A percentile compares a stretch with the other conserved stretches of the same genome.
phyloP scores from a whole-genome alignment of 2,329 filamentous ascomycete genomes.

The Clonostachys byssicola region DNA sequence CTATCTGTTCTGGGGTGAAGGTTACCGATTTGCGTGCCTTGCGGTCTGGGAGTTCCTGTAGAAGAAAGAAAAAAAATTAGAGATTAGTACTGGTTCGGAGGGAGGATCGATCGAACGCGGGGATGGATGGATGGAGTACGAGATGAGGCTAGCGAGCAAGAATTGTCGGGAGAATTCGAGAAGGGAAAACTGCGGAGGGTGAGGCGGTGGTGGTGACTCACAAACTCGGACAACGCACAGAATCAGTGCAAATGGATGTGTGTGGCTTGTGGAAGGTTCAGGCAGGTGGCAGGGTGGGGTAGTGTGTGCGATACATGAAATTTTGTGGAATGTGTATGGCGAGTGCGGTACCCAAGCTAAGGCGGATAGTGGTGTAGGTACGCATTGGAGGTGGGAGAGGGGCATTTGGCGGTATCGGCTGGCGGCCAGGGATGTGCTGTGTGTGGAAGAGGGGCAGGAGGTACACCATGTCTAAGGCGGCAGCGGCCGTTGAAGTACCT shows the following conservation, averaged over 20 bases:
- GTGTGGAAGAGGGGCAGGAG: too few relatives aligned
- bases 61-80: constrained; percentile 7
- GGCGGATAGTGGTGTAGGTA: too few relatives aligned
- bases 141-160: constrained; percentile 1
- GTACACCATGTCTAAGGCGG: too few relatives aligned
- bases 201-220: constrained; percentile 2
- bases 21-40: constrained; percentile 90
- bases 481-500: too few relatives aligned
- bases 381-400: too few relatives aligned
- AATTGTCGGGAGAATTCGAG: constrained; percentile 1
- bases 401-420: too few relatives aligned
- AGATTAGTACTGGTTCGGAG: constrained; percentile 1
- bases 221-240: background rate
- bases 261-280: constrained; percentile 6
- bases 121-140: background rate
- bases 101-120: background rate
- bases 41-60: constrained; percentile 37
- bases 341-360: background rate
- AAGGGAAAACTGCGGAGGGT: background rate
- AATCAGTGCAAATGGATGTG: background rate
- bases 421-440: too few relatives aligned
- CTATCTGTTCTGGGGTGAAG: constrained; percentile 81
- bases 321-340: background rate
- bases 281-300: constrained; percentile 1
- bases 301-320: background rate